These are phyloP conservation scores for Pleurotus tuber-regium DNA, from an alignment of 768 basidiomycete species.

Conservation along the genomic window DNA sequence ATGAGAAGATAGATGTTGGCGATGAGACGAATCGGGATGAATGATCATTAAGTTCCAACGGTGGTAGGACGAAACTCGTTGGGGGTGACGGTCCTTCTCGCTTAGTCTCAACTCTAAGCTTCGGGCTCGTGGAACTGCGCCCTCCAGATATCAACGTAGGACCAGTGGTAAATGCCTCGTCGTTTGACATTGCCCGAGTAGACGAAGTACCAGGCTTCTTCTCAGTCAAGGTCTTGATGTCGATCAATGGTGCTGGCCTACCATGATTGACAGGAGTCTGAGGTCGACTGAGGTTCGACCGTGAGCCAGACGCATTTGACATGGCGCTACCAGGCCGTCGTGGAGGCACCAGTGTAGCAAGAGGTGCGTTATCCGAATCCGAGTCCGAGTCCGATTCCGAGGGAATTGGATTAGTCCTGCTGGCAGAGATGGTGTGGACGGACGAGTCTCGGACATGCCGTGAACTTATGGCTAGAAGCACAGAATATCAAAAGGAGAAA, in stretches of 20 bases:
- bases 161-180: constrained; percentile 13
- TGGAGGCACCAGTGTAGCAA: constrained; percentile 60
- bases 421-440: constrained; percentile 22
- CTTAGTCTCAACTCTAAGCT: not conserved
- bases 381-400: constrained; percentile 30
- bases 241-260: constrained; percentile 39
- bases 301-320: constrained; percentile 35
- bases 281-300: constrained; percentile 13
- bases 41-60: constrained; percentile 4
- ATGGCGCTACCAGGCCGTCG: constrained; percentile 65
- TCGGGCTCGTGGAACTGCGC: constrained; percentile 3
- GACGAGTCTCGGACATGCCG: constrained; percentile 27
- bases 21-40: constrained; percentile 9
- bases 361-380: constrained; percentile 60
- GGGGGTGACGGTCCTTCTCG: not conserved
- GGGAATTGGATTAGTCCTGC: not conserved
- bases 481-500: not conserved
- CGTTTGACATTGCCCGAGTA: constrained; percentile 3
- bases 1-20: constrained; percentile 8
- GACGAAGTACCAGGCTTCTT: constrained; percentile 11
- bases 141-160: constrained; percentile 15
- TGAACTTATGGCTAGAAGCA: constrained; percentile 17
- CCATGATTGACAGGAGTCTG: constrained; percentile 11
- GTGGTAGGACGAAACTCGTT: not conserved
- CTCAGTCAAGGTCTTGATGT: constrained; percentile 42